These are phyloP conservation scores for Apophysomyces elegans DNA, from an alignment of 371 early-diverging fungal genomes.

Conservation along the genomic window DNA sequence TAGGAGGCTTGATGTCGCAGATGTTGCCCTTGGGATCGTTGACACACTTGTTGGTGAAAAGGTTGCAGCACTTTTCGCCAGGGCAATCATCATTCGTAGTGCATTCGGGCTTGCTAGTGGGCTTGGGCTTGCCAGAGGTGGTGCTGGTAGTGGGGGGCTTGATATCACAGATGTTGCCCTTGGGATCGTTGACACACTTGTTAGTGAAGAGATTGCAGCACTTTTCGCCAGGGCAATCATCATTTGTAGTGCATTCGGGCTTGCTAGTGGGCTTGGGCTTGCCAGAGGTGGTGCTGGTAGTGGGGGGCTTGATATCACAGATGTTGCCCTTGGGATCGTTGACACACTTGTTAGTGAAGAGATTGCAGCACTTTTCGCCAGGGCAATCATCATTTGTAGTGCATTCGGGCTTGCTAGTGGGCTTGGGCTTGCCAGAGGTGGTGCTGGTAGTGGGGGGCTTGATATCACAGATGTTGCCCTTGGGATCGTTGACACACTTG, in stretches of 20 bases:
- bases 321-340: conserved; percentile 13
- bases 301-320: conserved; percentile 18
- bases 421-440: conserved; percentile 9
- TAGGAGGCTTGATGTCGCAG: conserved; percentile 17
- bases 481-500: conserved; percentile 16
- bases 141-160: conserved; percentile 14
- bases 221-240: conserved; percentile 18
- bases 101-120: conserved; percentile 10
- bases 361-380: conserved; percentile 18
- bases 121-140: conserved; percentile 7
- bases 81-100: conserved; percentile 15
- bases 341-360: conserved; percentile 8
- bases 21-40: conserved; percentile 17
- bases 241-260: conserved; percentile 13
- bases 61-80: conserved; percentile 19
- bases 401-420: conserved; percentile 12
- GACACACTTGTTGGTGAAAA: conserved; percentile 18
- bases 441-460: conserved; percentile 4
- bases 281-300: conserved; percentile 9
- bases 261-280: conserved; percentile 11
- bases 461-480: conserved; percentile 16
- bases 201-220: conserved; percentile 18
- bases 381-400: conserved; percentile 19
- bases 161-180: conserved; percentile 17
- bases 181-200: conserved; percentile 13